Evolutionary conservation across 2,329 filamentous ascomycete genomes (phyloP), one percentile per base, ranked within the genome.

Genomic region (Colletotrichum incanum): DNA sequence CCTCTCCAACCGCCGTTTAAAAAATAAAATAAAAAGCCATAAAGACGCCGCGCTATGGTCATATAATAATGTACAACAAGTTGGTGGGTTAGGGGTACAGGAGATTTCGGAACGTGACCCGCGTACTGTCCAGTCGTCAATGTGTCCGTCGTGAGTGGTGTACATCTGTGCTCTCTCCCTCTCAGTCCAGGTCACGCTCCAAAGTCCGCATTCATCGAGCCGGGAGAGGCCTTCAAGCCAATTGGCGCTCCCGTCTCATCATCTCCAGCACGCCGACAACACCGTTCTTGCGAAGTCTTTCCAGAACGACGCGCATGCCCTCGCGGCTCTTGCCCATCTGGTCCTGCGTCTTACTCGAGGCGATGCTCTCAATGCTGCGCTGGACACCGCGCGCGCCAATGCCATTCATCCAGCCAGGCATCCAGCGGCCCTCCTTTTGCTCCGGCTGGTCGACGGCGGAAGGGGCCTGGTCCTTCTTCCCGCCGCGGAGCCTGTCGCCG

Each of bases 221-320:
- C 43, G 23, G 23, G 20, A 18, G 31, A 41, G 34, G 23, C 12
- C 41, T 14, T 73, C 64, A 65, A 28, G 74, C 69, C 62, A 73
- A 31, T 47, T 74, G 73, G 41, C 84, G 83, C 73, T 86, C 84
- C 54, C 82, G 78, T 52, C 88, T 85, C 75, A 88, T 82, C 61
- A 88, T 84, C 79, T 91, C 89, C 43, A 91, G 80, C 39, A 91
- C 88, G 49, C 87, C 87, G 67, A 90, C 87, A 68, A 90, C 85
- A 39, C 88, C 87, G 50, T 86, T 89, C 79, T 89, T 88, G 59
- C 89, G 86, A 64, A 91, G 83, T 59, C 93, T 86, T 81, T 95
- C 93, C 28, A 96, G 86, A 11, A 96, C 93, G 47, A 95, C 90
- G 68, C 90, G 91, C 94, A 96, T 96, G 60, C 94, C 94, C 80